phyloP scores from a whole-genome alignment of 352 stramenopile genomes.

The Globisporangium emineosum region DNA sequence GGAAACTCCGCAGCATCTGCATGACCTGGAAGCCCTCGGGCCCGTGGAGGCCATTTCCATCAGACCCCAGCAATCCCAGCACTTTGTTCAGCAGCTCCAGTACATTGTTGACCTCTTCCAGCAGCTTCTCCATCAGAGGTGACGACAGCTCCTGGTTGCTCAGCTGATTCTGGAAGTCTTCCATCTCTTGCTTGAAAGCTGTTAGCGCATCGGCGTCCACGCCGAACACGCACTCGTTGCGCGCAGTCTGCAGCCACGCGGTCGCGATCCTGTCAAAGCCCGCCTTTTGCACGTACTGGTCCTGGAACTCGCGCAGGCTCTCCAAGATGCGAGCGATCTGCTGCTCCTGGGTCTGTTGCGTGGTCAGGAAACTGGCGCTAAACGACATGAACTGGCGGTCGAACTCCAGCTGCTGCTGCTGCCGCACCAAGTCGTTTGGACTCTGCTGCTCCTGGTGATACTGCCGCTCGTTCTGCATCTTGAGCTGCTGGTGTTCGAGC shows the following conservation, averaged over 20 bases:
- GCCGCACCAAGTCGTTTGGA: not conserved
- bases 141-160: slow-evolving; percentile 26
- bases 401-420: slow-evolving; percentile 29
- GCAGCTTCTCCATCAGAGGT: slow-evolving; percentile 23
- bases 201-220: slow-evolving; percentile 29
- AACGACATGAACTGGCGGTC: slow-evolving; percentile 23
- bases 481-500: slow-evolving; percentile 15
- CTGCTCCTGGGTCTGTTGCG: slow-evolving; percentile 30
- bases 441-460: slow-evolving; percentile 23
- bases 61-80: slow-evolving; percentile 14
- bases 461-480: slow-evolving; percentile 17
- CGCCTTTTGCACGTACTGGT: slow-evolving; percentile 23
- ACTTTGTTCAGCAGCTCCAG: slow-evolving; percentile 31
- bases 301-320: slow-evolving; percentile 18
- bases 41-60: slow-evolving; percentile 17
- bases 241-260: slow-evolving; percentile 41
- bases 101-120: slow-evolving; percentile 29
- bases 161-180: slow-evolving; percentile 29
- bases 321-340: slow-evolving; percentile 19
- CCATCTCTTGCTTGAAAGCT: slow-evolving; percentile 30
- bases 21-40: slow-evolving; percentile 24
- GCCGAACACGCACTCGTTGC: slow-evolving; percentile 58
- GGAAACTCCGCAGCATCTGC: slow-evolving; percentile 39
- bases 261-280: slow-evolving; percentile 28
- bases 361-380: slow-evolving; percentile 20